Conservation (phyloP, 2,329 filamentous ascomycete species). For the Pseudocercospora pini-densiflorae region DNA sequence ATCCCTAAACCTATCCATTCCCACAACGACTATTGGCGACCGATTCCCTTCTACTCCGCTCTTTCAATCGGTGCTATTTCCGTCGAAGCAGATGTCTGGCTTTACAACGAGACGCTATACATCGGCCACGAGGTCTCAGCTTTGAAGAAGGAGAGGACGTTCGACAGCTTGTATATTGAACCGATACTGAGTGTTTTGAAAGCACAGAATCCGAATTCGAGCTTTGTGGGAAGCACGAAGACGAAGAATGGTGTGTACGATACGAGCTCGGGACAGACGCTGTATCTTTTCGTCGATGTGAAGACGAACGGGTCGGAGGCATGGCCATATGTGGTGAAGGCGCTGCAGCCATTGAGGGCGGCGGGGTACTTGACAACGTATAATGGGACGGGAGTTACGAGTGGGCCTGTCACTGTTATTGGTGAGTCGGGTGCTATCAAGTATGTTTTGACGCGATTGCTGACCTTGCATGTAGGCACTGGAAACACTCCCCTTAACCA, state of each 20-base stretch:
- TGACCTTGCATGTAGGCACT: slow-evolving; percentile 41
- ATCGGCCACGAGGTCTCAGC: slow-evolving; percentile 62
- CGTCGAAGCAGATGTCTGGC: slow-evolving; percentile 65
- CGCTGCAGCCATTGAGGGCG: slow-evolving; percentile 61
- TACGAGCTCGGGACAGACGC: slow-evolving; percentile 58
- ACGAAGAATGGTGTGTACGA: slow-evolving; percentile 66
- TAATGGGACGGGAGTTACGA: slow-evolving; percentile 52
- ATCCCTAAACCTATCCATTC: slow-evolving; percentile 61
- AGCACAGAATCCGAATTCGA: slow-evolving; percentile 59
- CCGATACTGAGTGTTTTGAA: slow-evolving; percentile 62
- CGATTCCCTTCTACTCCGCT: slow-evolving; percentile 55
- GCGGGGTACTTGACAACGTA: slow-evolving; percentile 59
- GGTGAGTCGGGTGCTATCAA: slow-evolving; percentile 39
- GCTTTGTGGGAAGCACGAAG: slow-evolving; percentile 48
- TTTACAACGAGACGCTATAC: slow-evolving; percentile 60
- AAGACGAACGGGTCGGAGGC: slow-evolving; percentile 63
- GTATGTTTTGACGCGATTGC: neutral
- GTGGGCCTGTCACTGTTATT: slow-evolving; percentile 62
- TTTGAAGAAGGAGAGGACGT: slow-evolving; percentile 57
- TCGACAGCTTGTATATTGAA: slow-evolving; percentile 63
- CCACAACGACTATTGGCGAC: slow-evolving; percentile 65
- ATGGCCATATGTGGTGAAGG: slow-evolving; percentile 60
- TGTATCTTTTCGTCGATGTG: slow-evolving; percentile 68
- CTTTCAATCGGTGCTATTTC: slow-evolving; percentile 62
- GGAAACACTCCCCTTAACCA: slow-evolving; percentile 50